phyloP scores from a whole-genome alignment of 805 yeast species.

The Candida maesae region DNA sequence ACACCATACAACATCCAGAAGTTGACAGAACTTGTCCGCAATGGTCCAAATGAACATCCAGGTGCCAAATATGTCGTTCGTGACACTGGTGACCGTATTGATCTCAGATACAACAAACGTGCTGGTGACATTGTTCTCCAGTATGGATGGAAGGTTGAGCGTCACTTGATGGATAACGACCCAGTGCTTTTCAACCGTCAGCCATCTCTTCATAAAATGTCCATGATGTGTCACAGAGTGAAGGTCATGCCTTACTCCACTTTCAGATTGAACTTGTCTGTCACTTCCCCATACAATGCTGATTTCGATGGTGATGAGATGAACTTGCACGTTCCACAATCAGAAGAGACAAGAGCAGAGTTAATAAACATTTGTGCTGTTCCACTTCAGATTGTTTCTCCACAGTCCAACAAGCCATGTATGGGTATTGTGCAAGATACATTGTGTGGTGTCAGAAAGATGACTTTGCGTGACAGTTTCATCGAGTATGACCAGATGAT shows the following conservation, averaged over 20 bases:
- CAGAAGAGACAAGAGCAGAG: conserved; percentile 97
- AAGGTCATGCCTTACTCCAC: conserved; percentile 99
- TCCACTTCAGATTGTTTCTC: conserved; percentile 95
- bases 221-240: conserved; percentile 99
- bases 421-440: conserved; percentile 99
- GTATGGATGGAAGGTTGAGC: conserved; percentile 98
- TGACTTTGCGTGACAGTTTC: conserved; percentile 88
- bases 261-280: conserved; percentile 92
- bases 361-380: conserved; percentile 93
- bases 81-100: conserved; percentile 98
- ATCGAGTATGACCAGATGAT: conserved; percentile 90
- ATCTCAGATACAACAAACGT: conserved; percentile 92
- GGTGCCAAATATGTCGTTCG: conserved; percentile 98
- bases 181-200: conserved; percentile 98
- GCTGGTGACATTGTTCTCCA: conserved; percentile 98
- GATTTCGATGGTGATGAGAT: conserved; percentile 99
- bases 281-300: conserved; percentile 98
- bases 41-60: conserved; percentile 99
- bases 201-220: conserved; percentile 98
- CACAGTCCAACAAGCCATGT: conserved; percentile 98
- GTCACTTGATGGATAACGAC: conserved; percentile 96
- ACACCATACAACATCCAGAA: conserved; percentile 96
- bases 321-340: conserved; percentile 99
- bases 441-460: conserved; percentile 91
- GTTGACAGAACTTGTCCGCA: conserved; percentile 87